Percentiles rank a stretch among this genome's conserved stretches.
These are phyloP conservation scores for Lojkania enalia DNA, from an alignment of 2,329 filamentous ascomycete species.

Conservation along the genomic window DNA sequence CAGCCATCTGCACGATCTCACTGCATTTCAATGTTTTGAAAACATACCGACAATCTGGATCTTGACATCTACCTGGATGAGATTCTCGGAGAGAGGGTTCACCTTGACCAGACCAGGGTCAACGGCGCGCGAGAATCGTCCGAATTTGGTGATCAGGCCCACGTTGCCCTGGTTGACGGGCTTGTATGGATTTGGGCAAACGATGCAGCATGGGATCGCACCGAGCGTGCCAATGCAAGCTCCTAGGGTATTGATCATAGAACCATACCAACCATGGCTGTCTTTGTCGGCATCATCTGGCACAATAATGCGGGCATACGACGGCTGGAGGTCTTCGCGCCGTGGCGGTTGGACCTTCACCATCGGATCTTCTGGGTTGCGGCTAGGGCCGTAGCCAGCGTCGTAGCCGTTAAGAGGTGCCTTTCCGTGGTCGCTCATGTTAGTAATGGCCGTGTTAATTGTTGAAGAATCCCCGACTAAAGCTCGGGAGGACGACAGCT, in stretches of 20 bases:
- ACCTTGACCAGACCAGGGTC: conserved; percentile 97
- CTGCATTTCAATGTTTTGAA: neutral
- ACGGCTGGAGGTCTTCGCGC: conserved; percentile 81
- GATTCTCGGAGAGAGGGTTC: conserved; percentile 88
- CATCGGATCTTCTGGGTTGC: conserved; percentile 35
- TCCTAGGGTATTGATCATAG: conserved; percentile 81
- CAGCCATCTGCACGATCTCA: conserved; percentile 5
- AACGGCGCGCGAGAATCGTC: conserved; percentile 90
- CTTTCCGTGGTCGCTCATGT: conserved; percentile 46
- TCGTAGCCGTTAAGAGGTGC: conserved; percentile 30
- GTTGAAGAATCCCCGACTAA: conserved; percentile 21
- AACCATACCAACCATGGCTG: conserved; percentile 85
- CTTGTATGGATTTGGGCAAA: conserved; percentile 96
- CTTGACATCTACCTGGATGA: conserved; percentile 96
- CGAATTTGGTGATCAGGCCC: conserved; percentile 93
- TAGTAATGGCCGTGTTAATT: conserved; percentile 15
- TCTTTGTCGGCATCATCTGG: conserved; percentile 67
- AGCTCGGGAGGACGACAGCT: conserved; percentile 31
- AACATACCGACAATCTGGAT: conserved; percentile 82
- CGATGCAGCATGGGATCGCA: conserved; percentile 86
- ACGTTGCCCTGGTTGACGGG: conserved; percentile 91
- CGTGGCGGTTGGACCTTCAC: conserved; percentile 75
- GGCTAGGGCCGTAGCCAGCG: conserved; percentile 14
- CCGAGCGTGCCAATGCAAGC: conserved; percentile 74
- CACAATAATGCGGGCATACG: conserved; percentile 70